Percentiles rank a stretch among this genome's conserved stretches.
These are phyloP conservation scores for Aureobasidium mangrovei DNA, from an alignment of 2,329 filamentous ascomycete species.

Conservation along the genomic window DNA sequence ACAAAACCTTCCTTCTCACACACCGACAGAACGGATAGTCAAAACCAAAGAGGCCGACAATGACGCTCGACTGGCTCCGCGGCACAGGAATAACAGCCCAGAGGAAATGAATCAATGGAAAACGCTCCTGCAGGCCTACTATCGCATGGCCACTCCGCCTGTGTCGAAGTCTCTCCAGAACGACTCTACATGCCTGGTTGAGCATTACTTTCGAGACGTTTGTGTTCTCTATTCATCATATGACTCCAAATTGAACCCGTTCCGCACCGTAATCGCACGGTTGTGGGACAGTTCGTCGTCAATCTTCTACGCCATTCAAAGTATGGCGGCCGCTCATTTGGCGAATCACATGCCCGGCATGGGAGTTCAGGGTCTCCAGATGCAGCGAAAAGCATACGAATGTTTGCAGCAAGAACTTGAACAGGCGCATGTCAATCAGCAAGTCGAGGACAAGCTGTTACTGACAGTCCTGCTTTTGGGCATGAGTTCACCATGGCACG, in stretches of 20 bases:
- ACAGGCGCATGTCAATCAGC: slow-evolving; percentile 17
- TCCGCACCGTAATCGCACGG: slow-evolving; percentile 48
- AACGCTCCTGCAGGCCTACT: slow-evolving; percentile 20
- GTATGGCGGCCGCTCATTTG: slow-evolving; percentile 39
- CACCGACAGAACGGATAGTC: background rate
- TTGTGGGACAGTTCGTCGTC: slow-evolving; percentile 51
- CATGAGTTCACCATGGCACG: slow-evolving; percentile 53
- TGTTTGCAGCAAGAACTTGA: slow-evolving; percentile 40
- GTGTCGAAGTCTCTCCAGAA: slow-evolving; percentile 34
- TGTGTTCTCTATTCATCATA: slow-evolving; percentile 56
- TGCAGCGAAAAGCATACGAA: slow-evolving; percentile 29
- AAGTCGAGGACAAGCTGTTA: slow-evolving; percentile 27
- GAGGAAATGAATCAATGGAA: background rate
- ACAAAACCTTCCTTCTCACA: background rate
- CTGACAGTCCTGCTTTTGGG: slow-evolving; percentile 51
- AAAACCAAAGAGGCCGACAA: background rate
- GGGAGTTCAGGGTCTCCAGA: slow-evolving; percentile 18
- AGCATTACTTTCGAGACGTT: slow-evolving; percentile 57
- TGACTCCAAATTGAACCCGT: slow-evolving; percentile 54
- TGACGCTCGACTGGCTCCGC: background rate
- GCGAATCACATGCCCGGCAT: slow-evolving; percentile 21
- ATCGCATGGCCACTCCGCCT: slow-evolving; percentile 24
- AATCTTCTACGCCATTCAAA: slow-evolving; percentile 53
- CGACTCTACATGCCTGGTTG: slow-evolving; percentile 48
- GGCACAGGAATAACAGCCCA: background rate